Percentiles rank a stretch among this genome's conserved stretches.
These are phyloP conservation scores for Glycine soja DNA, from an alignment of 306 rosid species.

Conservation along the genomic window DNA sequence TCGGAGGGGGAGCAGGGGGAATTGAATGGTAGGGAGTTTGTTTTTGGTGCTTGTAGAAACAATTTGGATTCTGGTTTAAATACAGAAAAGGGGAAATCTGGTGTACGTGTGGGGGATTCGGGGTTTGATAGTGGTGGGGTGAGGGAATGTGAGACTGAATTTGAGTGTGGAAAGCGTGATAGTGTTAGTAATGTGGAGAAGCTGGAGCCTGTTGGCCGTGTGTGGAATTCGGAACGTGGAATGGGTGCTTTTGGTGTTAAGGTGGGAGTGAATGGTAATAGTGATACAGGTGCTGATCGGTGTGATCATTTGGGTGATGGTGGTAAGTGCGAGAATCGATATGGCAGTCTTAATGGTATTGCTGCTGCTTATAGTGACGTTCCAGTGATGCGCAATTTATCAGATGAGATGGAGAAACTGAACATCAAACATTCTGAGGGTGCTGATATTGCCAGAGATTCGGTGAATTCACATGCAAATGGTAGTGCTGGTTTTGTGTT, in stretches of 20 bases:
- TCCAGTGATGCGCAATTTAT: constrained; percentile 48
- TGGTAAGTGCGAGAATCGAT: constrained; percentile 35
- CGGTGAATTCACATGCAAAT: constrained; percentile 43
- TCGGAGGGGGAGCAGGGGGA: constrained; percentile 32
- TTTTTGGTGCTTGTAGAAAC: constrained; percentile 48
- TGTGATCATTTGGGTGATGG: constrained; percentile 37
- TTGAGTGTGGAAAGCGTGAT: constrained; percentile 36
- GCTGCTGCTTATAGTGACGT: constrained; percentile 36
- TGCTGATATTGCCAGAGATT: constrained; percentile 34
- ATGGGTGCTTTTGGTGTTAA: too few species aligned
- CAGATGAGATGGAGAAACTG: constrained; percentile 70
- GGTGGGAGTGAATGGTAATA: too few species aligned
- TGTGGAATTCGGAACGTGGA: neutral
- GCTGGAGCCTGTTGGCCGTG: constrained; percentile 45
- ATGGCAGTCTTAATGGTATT: constrained; percentile 41
- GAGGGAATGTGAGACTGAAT: constrained; percentile 43
- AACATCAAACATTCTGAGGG: constrained; percentile 60
- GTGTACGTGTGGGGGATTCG: constrained; percentile 36
- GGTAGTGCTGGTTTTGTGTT: constrained; percentile 48
- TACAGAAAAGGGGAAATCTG: constrained; percentile 41
- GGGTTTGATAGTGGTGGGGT: neutral
- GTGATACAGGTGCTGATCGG: constrained; percentile 26
- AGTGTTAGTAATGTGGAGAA: constrained; percentile 41
- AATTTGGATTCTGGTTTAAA: constrained; percentile 43
- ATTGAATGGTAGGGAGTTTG: constrained; percentile 43